Percentiles rank a stretch among this genome's conserved stretches.
Evolutionary conservation across 192 early-diverging fungal genomes (phyloP).

Genomic region (Dissophora ornata): DNA sequence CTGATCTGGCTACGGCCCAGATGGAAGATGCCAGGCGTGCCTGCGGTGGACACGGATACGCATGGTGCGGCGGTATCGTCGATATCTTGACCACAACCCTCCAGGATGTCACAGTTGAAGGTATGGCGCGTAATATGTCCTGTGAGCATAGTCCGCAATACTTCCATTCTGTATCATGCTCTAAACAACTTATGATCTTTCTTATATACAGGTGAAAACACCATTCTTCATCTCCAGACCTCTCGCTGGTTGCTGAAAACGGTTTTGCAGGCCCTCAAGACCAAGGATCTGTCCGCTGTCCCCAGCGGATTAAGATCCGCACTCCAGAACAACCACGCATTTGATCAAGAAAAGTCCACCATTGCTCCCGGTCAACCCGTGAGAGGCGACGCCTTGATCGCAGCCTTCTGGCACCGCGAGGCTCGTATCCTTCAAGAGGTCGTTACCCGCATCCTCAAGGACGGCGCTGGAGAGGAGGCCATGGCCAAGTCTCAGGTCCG

Average conservation of each 20-base stretch:
- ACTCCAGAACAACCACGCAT: not conserved
- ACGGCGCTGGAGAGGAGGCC: constrained; percentile 59
- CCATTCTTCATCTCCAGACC: constrained; percentile 82
- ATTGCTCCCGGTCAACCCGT: constrained; percentile 45
- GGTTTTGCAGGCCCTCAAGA: constrained; percentile 66
- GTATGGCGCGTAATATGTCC: too few species aligned
- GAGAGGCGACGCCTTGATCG: constrained; percentile 39
- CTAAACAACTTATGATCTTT: too few species aligned
- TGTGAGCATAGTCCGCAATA: too few species aligned
- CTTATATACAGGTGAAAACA: constrained; percentile 75
- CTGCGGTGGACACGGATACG: constrained; percentile 52
- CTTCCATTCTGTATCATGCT: too few species aligned
- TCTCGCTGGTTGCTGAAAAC: constrained; percentile 81
- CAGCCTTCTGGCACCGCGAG: constrained; percentile 63
- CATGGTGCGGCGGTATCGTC: constrained; percentile 33
- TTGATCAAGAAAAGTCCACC: constrained; percentile 32
- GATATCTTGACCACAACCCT: constrained; percentile 43
- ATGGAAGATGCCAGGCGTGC: constrained; percentile 40
- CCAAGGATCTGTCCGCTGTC: constrained; percentile 75
- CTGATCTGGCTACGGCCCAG: constrained; percentile 48
- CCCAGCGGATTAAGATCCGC: constrained; percentile 70
- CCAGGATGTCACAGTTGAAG: constrained; percentile 39
- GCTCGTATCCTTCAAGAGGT: constrained; percentile 59
- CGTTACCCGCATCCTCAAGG: constrained; percentile 44
- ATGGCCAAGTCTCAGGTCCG: constrained; percentile 62